Base-by-base conservation (phyloP, 75 land plant species). In the Picea sitchensis region DNA sequence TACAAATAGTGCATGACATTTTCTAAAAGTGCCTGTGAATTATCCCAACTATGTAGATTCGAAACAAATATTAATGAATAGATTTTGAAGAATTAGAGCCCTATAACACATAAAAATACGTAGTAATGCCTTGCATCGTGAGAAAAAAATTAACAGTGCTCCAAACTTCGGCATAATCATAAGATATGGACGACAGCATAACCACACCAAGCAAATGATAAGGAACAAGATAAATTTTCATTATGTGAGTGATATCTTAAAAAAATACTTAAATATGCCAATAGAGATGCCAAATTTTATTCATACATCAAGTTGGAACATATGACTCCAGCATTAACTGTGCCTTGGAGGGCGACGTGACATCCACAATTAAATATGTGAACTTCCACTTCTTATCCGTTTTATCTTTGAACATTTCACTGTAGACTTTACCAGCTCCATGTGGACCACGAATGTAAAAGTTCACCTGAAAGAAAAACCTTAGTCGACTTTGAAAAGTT, bases 361-460 rank as follows among this genome's bases (percentile, higher is more conserved):
- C 81, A 58, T 94, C 91, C 44, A 94, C 99, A 68, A 96, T 91
- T 80, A 96, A 79, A 73, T 90, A 94, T 31, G 95, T 96, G 83
- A 84, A 96, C 84, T 92, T 96, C 99, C 99, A 96, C 31, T 80
- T 69, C 65, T 82, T 94, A 75, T 96, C 96, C 38, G 79, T 72
- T 79, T 87, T 84, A 82, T 95, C 98, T 77, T 93, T 95, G 83
- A 92, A 95, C 99, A 96, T 96, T 76, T 91, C 95, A 12, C 91
- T 15, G 74, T 78, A 88, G 23, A 93, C 98, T 82, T 91, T 91
- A 36, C 99, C 99, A 74, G 86, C 86, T 69, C 99, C 99, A 71
- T 91, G 92, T 3, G 98, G 99, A 4, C 99, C 99, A 30, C 98
- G 89, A 58, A 96, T 86, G 62, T 87, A 79, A 79, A 95, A 96